These are phyloP conservation scores for Torrubiella hemipterigena DNA, from an alignment of 2,329 filamentous ascomycete genomes.

Conservation along the genomic window DNA sequence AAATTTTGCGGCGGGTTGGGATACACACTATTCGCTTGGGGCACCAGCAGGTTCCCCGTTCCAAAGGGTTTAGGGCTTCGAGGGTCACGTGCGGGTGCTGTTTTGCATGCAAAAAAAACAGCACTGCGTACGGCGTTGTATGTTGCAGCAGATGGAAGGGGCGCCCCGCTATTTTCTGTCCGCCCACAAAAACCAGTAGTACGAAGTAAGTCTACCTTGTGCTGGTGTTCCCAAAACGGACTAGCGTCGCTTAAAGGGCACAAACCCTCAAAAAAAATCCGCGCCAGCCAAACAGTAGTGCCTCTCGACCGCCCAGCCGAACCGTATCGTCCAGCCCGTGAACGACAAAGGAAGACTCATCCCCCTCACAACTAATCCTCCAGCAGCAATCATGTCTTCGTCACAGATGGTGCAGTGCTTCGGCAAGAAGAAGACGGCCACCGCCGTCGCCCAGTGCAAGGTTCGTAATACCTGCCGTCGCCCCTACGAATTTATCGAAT, in stretches of 20 bases:
- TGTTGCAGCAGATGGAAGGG: not conserved
- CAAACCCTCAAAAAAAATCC: conserved; percentile 6
- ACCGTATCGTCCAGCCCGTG: not conserved
- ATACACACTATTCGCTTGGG: too few relatives aligned
- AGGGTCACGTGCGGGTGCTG: not conserved
- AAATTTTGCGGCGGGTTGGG: not conserved
- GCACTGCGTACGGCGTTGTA: not conserved
- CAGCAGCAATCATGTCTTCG: conserved; percentile 57
- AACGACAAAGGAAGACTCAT: conserved; percentile 3
- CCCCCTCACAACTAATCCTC: conserved; percentile 6
- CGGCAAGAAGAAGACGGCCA: conserved; percentile 95
- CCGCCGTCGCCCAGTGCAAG: conserved; percentile 87
- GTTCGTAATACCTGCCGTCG: conserved; percentile 32
- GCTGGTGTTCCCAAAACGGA: not conserved
- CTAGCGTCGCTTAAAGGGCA: conserved; percentile 3
- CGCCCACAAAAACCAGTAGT: not conserved
- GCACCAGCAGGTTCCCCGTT: too few relatives aligned
- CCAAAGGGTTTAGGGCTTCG: not conserved
- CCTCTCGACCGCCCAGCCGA: too few relatives aligned
- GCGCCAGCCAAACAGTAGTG: too few relatives aligned
- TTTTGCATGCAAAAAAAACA: not conserved
- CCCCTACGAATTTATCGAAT: conserved; percentile 4
- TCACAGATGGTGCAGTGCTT: conserved; percentile 89
- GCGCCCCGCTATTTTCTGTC: too few relatives aligned
- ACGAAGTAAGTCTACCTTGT: not conserved